Evolutionary conservation across 2,329 filamentous ascomycete genomes (phyloP).

Genomic region (Pseudogymnoascus sp.): DNA sequence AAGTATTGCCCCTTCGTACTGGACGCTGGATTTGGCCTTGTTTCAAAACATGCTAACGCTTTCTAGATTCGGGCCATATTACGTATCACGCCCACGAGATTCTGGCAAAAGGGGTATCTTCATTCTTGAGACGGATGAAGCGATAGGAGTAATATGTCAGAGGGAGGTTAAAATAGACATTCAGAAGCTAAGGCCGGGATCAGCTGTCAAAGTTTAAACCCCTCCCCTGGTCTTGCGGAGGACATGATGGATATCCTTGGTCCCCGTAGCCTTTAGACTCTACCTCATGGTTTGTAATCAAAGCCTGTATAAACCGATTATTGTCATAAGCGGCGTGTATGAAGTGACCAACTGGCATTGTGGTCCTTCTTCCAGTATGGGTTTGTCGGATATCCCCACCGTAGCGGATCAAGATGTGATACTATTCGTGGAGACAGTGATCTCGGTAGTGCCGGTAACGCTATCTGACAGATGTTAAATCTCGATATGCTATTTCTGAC

Average conservation of each 20-base stretch:
- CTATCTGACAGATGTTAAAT: not conserved
- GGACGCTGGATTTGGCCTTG: not conserved
- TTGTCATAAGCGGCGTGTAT: not conserved
- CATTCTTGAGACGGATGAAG: conserved; percentile 18
- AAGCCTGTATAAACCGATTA: not conserved
- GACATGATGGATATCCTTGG: not conserved
- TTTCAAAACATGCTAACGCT: not conserved
- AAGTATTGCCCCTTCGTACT: conserved; percentile 11
- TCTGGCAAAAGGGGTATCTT: conserved; percentile 26
- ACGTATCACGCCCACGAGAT: conserved; percentile 35
- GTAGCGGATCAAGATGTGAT: not conserved
- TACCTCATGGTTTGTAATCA: not conserved
- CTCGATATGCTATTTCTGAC: not conserved
- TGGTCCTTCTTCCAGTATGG: not conserved
- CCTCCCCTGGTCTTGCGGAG: not conserved
- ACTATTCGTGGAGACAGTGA: not conserved
- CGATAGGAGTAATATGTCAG: not conserved
- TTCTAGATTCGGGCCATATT: conserved; percentile 33
- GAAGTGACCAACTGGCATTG: not conserved
- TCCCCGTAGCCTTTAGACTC: not conserved
- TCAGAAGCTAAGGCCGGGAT: not conserved
- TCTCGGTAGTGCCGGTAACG: not conserved
- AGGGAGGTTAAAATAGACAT: not conserved
- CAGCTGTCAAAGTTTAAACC: not conserved
- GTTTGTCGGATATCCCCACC: not conserved